Conservation (phyloP, 306 rosid species). For the Cucurbita ficifolia region DNA sequence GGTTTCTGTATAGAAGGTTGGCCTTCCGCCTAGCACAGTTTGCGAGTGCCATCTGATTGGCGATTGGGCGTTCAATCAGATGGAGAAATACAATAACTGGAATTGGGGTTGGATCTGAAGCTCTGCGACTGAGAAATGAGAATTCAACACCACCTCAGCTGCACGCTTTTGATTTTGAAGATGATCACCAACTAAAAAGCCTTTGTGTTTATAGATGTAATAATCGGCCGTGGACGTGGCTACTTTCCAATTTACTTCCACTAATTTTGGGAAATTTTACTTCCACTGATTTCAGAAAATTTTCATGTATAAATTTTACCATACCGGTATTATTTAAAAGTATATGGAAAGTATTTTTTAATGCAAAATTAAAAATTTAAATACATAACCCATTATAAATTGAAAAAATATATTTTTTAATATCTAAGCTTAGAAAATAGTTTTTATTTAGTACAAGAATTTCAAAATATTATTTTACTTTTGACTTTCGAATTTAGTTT, state of each 20-base stretch:
- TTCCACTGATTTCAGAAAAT: too few relatives aligned
- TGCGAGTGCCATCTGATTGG: constrained; percentile 41
- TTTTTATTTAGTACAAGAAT: too few relatives aligned
- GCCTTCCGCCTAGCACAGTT: constrained; percentile 70
- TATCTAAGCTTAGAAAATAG: too few relatives aligned
- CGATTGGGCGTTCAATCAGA: not conserved
- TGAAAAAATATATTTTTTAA: too few relatives aligned
- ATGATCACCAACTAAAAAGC: not conserved
- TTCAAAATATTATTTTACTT: too few relatives aligned
- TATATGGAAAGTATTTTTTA: too few relatives aligned
- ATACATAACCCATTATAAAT: too few relatives aligned
- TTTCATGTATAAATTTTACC: too few relatives aligned
- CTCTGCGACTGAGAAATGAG: not conserved
- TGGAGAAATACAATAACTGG: not conserved
- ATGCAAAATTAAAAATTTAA: too few relatives aligned
- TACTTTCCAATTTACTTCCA: not conserved
- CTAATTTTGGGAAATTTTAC: not conserved
- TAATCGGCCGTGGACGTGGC: too few relatives aligned
- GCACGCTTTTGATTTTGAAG: not conserved
- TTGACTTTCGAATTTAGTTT: too few relatives aligned
- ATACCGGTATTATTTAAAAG: too few relatives aligned
- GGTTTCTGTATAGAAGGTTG: constrained; percentile 24
- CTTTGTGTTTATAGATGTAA: not conserved
- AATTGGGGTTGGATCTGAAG: not conserved
- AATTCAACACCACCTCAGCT: not conserved